phyloP scores from a whole-genome alignment of 495 filamentous ascomycete genomes.

The Cercophora samala region DNA sequence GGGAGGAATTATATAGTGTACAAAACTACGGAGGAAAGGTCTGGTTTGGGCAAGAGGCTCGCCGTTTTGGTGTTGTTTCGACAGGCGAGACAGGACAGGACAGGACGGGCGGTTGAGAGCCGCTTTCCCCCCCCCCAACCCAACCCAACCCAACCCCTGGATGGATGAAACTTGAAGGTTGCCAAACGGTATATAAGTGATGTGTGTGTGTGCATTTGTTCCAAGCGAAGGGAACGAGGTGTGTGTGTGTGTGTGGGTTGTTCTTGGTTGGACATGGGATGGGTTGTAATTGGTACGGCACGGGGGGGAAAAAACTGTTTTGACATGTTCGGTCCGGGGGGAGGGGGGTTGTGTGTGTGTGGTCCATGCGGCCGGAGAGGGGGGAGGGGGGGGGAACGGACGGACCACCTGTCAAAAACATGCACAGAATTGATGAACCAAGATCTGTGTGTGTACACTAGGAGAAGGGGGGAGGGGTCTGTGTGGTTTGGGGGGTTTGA shows the following conservation, averaged over 20 bases:
- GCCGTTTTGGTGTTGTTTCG: not conserved
- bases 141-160: no score
- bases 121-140: no score
- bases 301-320: no score
- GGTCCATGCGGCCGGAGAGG: not conserved
- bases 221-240: not conserved
- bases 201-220: not conserved
- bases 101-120: no score
- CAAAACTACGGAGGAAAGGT: not conserved
- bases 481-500: not conserved
- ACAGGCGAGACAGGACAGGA: no score
- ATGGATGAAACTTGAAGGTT: no score
- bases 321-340: not conserved
- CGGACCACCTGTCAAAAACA: slow-evolving; percentile 10
- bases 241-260: not conserved
- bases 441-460: slow-evolving; percentile 7
- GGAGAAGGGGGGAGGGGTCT: not conserved
- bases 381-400: not conserved
- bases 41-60: slow-evolving; percentile 1
- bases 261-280: no score
- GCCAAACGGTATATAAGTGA: no score
- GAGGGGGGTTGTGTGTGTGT: not conserved
- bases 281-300: no score
- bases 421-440: slow-evolving; percentile 17
- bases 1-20: not conserved